Evolutionary conservation across 1,284 basidiomycete species (phyloP).

Genomic region (Ganoderma meredithae): DNA sequence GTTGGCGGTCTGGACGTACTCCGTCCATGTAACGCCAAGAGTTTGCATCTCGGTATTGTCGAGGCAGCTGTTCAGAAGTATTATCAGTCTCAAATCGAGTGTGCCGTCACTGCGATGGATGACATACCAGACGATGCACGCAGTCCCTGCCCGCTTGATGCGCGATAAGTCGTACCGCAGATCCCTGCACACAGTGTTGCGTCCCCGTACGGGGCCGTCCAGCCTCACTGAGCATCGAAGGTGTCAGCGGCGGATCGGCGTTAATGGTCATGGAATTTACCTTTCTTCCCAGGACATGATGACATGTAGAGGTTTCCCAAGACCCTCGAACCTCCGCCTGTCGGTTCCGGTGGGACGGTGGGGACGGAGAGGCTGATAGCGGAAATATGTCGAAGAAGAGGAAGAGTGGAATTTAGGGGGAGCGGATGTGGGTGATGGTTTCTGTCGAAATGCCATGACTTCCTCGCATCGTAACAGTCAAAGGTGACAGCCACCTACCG

Average conservation of each 20-base stretch:
- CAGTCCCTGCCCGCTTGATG: constrained; percentile 80
- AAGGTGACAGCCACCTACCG: background rate
- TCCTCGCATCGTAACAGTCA: background rate
- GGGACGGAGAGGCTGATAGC: background rate
- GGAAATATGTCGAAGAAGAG: background rate
- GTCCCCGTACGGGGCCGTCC: constrained; percentile 80
- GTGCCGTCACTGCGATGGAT: background rate
- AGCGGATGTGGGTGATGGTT: background rate
- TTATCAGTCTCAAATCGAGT: background rate
- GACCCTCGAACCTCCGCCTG: constrained; percentile 34
- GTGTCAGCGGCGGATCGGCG: background rate
- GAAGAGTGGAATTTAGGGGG: background rate
- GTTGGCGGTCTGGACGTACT: constrained; percentile 73
- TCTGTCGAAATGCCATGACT: background rate
- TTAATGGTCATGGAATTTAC: constrained; percentile 43
- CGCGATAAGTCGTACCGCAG: constrained; percentile 79
- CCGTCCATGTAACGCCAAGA: constrained; percentile 84
- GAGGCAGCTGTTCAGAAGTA: constrained; percentile 65
- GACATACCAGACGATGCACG: constrained; percentile 83
- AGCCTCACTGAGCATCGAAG: constrained; percentile 69
- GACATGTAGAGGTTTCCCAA: constrained; percentile 93
- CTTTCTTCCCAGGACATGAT: constrained; percentile 97
- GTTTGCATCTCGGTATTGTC: constrained; percentile 88
- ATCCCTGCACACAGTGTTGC: constrained; percentile 87
- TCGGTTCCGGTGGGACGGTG: background rate